Evolutionary conservation across 1,284 basidiomycete genomes (phyloP).

Genomic region (Anthracocystis panici-leucophaei): DNA sequence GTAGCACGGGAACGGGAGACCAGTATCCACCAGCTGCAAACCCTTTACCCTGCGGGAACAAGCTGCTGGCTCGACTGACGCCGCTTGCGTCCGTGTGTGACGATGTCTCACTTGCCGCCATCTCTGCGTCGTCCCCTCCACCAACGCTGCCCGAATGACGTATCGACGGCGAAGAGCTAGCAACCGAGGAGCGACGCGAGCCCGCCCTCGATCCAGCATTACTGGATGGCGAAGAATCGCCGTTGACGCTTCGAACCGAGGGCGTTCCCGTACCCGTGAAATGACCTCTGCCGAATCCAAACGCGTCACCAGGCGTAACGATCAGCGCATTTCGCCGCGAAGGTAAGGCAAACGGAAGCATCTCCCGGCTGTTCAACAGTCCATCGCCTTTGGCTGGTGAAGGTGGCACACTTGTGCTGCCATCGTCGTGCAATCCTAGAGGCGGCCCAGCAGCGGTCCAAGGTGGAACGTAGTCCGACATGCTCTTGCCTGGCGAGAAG

Average conservation of each 20-base stretch:
- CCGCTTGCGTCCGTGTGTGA: slow-evolving; percentile 25
- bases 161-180: slow-evolving; percentile 4
- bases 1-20: slow-evolving; percentile 58
- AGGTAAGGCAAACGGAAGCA: slow-evolving; percentile 89
- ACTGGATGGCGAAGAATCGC: slow-evolving; percentile 10
- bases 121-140: slow-evolving; percentile 18
- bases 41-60: slow-evolving; percentile 60
- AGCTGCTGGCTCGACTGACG: slow-evolving; percentile 33
- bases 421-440: slow-evolving; percentile 40
- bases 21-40: slow-evolving; percentile 57
- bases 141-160: not conserved
- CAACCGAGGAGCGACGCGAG: slow-evolving; percentile 31
- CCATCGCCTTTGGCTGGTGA: slow-evolving; percentile 33
- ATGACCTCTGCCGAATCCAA: slow-evolving; percentile 63
- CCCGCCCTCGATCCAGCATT: slow-evolving; percentile 17
- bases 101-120: slow-evolving; percentile 26
- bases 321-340: slow-evolving; percentile 81
- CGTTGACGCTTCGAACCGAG: slow-evolving; percentile 46
- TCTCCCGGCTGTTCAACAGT: slow-evolving; percentile 83
- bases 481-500: slow-evolving; percentile 54
- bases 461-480: slow-evolving; percentile 61
- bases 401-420: slow-evolving; percentile 19
- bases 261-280: slow-evolving; percentile 63
- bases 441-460: slow-evolving; percentile 52
- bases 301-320: slow-evolving; percentile 74